These are phyloP conservation scores for Sonneratia caseolaris DNA, from an alignment of 345 rosid genomes.

Conservation along the genomic window DNA sequence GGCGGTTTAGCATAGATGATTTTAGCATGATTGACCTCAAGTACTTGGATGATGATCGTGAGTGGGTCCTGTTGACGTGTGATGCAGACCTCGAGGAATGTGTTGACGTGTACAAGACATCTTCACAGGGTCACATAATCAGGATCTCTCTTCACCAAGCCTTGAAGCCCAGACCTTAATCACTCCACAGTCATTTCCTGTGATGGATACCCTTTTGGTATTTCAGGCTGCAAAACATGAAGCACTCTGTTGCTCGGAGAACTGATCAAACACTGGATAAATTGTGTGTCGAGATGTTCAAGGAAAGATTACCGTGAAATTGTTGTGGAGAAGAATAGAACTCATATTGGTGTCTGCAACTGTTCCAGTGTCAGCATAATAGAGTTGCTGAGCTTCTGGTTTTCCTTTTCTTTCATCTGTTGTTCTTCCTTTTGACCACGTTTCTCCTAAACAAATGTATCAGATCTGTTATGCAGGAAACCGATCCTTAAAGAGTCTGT, in stretches of 20 bases:
- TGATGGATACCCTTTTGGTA: background rate
- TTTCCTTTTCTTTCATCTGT: background rate
- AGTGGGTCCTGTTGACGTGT: constrained; percentile 71
- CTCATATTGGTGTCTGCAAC: background rate
- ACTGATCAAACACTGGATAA: background rate
- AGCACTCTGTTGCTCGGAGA: background rate
- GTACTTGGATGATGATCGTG: constrained; percentile 63
- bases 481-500: background rate
- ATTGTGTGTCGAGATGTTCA: background rate
- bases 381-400: background rate
- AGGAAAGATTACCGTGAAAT: background rate
- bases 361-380: background rate
- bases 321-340: background rate
- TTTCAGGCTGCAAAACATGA: background rate
- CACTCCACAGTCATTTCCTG: constrained; percentile 5
- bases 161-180: constrained; percentile 6
- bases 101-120: constrained; percentile 42
- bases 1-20: constrained; percentile 43
- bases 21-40: constrained; percentile 36
- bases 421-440: background rate
- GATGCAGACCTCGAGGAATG: constrained; percentile 83
- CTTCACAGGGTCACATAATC: constrained; percentile 34
- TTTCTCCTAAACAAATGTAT: too few relatives aligned
- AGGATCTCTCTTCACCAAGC: constrained; percentile 40
- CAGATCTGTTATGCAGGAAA: background rate